Evolutionary conservation across 179 eudicot species (phyloP).

Genomic region (Sideroxylon spinosum): DNA sequence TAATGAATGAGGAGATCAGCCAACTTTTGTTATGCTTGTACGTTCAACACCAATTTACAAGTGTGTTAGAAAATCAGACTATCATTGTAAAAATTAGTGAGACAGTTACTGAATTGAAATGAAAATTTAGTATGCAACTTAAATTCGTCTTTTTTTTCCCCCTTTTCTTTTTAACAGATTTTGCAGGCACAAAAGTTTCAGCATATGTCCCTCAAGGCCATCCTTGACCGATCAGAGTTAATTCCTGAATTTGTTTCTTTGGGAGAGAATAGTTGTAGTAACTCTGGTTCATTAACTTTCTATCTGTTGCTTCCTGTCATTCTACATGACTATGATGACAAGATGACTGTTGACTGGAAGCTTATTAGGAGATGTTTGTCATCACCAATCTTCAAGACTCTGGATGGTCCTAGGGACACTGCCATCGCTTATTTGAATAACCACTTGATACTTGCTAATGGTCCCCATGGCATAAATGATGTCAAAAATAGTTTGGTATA

Average conservation of each 20-base stretch:
- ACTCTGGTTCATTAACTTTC: constrained; percentile 41
- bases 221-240: constrained; percentile 75
- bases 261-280: constrained; percentile 28
- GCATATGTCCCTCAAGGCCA: constrained; percentile 67
- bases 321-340: constrained; percentile 23
- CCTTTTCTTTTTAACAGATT: constrained; percentile 10
- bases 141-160: not conserved
- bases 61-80: too few relatives aligned
- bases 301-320: constrained; percentile 82
- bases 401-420: constrained; percentile 18
- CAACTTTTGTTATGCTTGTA: too few relatives aligned
- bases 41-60: too few relatives aligned
- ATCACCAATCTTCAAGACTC: constrained; percentile 61
- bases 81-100: too few relatives aligned
- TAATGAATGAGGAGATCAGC: too few relatives aligned
- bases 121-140: not conserved
- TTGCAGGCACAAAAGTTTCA: constrained; percentile 66
- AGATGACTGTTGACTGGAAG: constrained; percentile 68
- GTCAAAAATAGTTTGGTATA: constrained; percentile 78
- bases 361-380: constrained; percentile 69
- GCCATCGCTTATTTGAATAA: constrained; percentile 16
- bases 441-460: constrained; percentile 72
- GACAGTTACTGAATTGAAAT: too few relatives aligned
- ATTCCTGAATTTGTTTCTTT: constrained; percentile 52
- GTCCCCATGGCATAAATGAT: constrained; percentile 42